These are phyloP conservation scores for Diaporthe helianthi DNA, from an alignment of 2,329 filamentous ascomycete genomes.

Conservation along the genomic window DNA sequence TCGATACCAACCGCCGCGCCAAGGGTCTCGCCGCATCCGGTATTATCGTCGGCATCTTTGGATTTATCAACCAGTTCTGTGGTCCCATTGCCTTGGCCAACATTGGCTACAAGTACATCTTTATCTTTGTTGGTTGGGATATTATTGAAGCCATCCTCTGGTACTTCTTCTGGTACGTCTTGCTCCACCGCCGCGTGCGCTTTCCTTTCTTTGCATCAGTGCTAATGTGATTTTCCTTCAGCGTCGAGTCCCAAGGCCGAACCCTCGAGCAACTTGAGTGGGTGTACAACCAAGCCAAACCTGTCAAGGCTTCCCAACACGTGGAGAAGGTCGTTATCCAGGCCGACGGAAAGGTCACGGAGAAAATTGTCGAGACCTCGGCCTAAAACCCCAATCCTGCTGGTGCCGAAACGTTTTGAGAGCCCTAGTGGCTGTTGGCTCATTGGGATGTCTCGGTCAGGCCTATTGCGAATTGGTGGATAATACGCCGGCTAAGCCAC, in stretches of 20 bases:
- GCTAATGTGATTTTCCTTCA: conserved; percentile 35
- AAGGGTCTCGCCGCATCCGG: conserved; percentile 54
- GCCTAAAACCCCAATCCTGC: neutral
- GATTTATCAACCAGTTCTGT: conserved; percentile 58
- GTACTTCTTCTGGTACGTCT: conserved; percentile 54
- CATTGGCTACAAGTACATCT: conserved; percentile 53
- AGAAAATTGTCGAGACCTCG: conserved; percentile 48
- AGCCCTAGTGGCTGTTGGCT: neutral
- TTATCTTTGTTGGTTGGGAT: conserved; percentile 58
- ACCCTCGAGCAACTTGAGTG: conserved; percentile 58
- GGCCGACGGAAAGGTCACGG: conserved; percentile 52
- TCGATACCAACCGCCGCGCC: conserved; percentile 56
- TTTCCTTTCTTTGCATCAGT: neutral
- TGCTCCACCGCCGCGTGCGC: neutral
- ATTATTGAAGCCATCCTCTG: conserved; percentile 50
- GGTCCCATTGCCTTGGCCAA: conserved; percentile 53
- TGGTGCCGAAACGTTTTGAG: neutral
- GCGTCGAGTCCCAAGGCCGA: conserved; percentile 57
- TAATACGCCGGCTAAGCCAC: neutral
- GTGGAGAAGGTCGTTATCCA: conserved; percentile 56
- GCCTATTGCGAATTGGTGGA: neutral
- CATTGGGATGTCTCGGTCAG: neutral
- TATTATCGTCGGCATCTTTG: conserved; percentile 53
- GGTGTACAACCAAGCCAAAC: conserved; percentile 57
- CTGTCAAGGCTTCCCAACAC: conserved; percentile 56